Evolutionary conservation across 176 grass and related monocot species (phyloP).

Genomic region (Lolium perenne): DNA sequence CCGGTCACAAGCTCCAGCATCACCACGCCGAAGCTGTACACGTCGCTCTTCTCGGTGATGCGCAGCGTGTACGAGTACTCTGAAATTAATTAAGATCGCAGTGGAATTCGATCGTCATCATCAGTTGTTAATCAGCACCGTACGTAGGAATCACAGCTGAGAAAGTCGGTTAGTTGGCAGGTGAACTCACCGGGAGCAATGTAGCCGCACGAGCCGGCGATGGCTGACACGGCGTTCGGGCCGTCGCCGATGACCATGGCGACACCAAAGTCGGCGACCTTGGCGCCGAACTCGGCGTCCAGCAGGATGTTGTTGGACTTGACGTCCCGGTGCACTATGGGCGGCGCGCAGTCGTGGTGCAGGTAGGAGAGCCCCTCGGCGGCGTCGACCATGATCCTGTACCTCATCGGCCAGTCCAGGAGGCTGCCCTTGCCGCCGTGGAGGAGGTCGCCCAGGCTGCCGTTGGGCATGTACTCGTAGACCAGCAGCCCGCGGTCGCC

Average conservation of each 20-base stretch:
- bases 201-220: conserved; percentile 79
- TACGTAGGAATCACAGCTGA: no score
- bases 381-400: conserved; percentile 61
- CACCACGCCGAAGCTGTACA: conserved; percentile 96
- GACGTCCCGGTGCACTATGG: conserved; percentile 84
- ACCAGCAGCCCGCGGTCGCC: conserved; percentile 69
- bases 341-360: conserved; percentile 74
- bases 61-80: conserved; percentile 88
- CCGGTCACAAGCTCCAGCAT: conserved; percentile 82
- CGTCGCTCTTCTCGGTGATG: conserved; percentile 88
- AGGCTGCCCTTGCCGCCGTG: conserved; percentile 58
- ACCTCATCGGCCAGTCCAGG: conserved; percentile 62
- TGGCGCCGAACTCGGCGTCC: conserved; percentile 61
- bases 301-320: conserved; percentile 91
- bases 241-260: conserved; percentile 47
- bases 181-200: conserved; percentile 72
- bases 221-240: conserved; percentile 44
- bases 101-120: not conserved
- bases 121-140: not conserved
- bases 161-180: not conserved
- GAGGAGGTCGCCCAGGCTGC: conserved; percentile 78
- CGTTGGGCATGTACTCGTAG: conserved; percentile 91
- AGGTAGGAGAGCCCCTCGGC: conserved; percentile 79
- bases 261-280: conserved; percentile 79
- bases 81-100: conserved; percentile 22